Evolutionary conservation across 2,329 filamentous ascomycete species (phyloP), one percentile per base, ranked within the genome.

Genomic region (Penicillium verrucosum): DNA sequence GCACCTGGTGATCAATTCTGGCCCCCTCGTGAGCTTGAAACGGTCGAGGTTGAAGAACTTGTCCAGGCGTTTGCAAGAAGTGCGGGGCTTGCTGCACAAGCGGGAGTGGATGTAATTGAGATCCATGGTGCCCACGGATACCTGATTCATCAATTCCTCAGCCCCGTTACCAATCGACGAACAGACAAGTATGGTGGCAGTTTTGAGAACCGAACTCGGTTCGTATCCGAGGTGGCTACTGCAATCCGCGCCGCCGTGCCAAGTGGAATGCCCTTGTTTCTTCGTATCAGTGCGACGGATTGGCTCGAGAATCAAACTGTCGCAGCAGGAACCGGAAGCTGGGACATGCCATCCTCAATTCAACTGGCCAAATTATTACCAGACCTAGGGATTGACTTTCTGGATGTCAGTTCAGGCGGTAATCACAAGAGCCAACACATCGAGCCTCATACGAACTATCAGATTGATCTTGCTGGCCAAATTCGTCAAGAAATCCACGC

Each of bases 81-180:
- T 4, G 82, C 85, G 0, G 74, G 76, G 57, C 75, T 85, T 21
- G 81, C 89, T 0, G 77, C 91, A 2, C 76, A 84, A 62, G 87
- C 85, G 3, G 90, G 90, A 0, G 82, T 92, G 50, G 90, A 95
- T 69, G 80, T 86, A 5, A 87, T 94, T 58, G 90, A 94, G 71
- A 83, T 94, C 36, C 90, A 93, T 75, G 83, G 80, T 58, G 90
- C 89, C 0, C 89, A 93, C 68, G 89, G 90, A 1, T 93, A 92
- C 68, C 81, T 94, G 0, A 74, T 92, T 1, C 83, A 87, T 66
- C 71, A 79, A 7, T 93, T 93, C 76, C 60, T 91, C 5, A 86
- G 84, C 1, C 89, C 89, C 0, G 82, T 82, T 1, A 81, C 81
- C 23, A 94, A 94, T 73, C 76, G 82, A 56, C 82, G 90, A 14